These are phyloP conservation scores for Hyphopichia pseudoburtonii DNA, from an alignment of 1,139 yeast species.

Conservation along the genomic window DNA sequence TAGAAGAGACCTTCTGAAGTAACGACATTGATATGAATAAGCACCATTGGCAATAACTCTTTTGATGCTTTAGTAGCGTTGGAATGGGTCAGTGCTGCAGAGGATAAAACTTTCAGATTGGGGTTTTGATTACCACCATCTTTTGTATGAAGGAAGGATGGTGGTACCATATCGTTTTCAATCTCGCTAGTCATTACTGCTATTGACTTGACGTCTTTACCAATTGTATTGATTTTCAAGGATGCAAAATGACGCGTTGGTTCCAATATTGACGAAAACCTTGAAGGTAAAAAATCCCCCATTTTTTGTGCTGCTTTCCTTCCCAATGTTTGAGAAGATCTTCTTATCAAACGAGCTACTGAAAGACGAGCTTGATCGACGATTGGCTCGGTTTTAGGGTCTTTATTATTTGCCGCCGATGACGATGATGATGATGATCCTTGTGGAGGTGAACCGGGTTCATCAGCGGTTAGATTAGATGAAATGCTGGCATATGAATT, in stretches of 20 bases:
- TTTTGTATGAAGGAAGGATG: constrained; percentile 24
- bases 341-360: constrained; percentile 65
- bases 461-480: constrained; percentile 34
- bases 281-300: constrained; percentile 83
- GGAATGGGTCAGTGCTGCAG: constrained; percentile 2
- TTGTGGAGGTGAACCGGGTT: constrained; percentile 5
- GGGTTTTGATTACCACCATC: neutral
- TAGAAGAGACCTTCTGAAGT: constrained; percentile 87
- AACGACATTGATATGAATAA: constrained; percentile 72
- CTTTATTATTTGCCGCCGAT: no score
- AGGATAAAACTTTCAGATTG: no score
- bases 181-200: constrained; percentile 55
- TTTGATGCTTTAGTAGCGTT: constrained; percentile 9
- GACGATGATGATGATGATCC: constrained; percentile 10
- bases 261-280: constrained; percentile 83
- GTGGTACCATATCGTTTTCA: constrained; percentile 39
- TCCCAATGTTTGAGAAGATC: constrained; percentile 58
- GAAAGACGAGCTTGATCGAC: constrained; percentile 70
- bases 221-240: constrained; percentile 70
- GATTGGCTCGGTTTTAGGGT: constrained; percentile 53
- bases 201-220: constrained; percentile 61
- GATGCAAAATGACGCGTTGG: constrained; percentile 95
- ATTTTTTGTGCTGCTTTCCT: constrained; percentile 84
- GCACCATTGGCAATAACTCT: constrained; percentile 44
- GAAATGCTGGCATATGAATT: constrained; percentile 38